Conservation (phyloP, 352 stramenopile species). For the Globisporangium viniferum region DNA sequence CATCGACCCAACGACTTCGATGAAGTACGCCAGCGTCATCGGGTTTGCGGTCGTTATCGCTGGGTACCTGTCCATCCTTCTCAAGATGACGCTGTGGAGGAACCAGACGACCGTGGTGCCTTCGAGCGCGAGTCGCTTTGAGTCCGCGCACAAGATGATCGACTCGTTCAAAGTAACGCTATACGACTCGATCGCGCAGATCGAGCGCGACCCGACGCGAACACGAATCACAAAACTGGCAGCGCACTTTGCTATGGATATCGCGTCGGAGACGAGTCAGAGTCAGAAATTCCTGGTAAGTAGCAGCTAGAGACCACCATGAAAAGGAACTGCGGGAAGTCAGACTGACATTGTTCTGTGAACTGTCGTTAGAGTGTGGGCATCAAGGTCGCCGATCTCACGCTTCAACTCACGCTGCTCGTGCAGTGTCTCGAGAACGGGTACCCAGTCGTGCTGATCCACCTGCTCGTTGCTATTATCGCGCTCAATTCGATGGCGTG, state of each 20-base stretch:
- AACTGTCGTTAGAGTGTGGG: no score
- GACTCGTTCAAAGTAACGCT: not conserved
- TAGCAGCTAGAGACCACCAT: no score
- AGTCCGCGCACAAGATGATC: not conserved
- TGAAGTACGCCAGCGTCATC: constrained; percentile 15
- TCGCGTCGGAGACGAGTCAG: not conserved
- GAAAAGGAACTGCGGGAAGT: no score
- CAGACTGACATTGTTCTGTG: no score
- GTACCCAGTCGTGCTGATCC: no score
- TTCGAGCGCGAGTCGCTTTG: not conserved
- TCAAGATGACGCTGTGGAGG: not conserved
- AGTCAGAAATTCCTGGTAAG: not conserved
- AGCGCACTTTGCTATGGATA: not conserved
- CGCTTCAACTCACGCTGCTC: no score
- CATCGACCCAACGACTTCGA: constrained; percentile 19
- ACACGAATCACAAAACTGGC: not conserved
- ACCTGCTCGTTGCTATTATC: no score
- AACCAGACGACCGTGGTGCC: not conserved
- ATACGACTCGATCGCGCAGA: not conserved
- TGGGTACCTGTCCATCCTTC: constrained; percentile 24
- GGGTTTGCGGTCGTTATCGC: constrained; percentile 17
- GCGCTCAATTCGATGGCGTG: no score
- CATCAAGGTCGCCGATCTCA: no score
- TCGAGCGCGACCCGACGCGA: not conserved
- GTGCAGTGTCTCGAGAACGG: no score